Evolutionary conservation across 1,284 basidiomycete genomes (phyloP).

Genomic region (Rhodotorula mucilaginosa): DNA sequence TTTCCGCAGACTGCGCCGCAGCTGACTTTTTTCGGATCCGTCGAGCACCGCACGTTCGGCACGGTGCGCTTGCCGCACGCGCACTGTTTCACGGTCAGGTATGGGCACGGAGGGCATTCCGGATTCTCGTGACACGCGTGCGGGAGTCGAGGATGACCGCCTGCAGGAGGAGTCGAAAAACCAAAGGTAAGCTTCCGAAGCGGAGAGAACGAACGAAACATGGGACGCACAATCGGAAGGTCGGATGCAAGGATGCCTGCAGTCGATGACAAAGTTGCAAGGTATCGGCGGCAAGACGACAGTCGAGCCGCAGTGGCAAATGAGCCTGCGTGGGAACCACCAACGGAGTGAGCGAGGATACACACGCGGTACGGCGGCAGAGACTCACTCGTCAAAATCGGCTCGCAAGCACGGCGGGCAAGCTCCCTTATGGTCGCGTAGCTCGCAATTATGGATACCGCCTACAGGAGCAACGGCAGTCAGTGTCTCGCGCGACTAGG

Average conservation of each 20-base stretch:
- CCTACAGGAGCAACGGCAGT: not conserved
- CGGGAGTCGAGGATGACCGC: conserved; percentile 68
- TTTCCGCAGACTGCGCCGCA: conserved; percentile 79
- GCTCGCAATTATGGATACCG: conserved; percentile 57
- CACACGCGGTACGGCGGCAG: not conserved
- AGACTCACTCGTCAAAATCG: conserved; percentile 75
- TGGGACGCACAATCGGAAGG: conserved; percentile 60
- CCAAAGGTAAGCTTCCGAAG: not conserved
- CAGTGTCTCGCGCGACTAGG: not conserved
- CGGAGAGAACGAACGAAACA: not conserved
- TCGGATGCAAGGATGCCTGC: conserved; percentile 72
- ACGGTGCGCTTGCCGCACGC: conserved; percentile 81
- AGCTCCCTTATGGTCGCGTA: conserved; percentile 66
- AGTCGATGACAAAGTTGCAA: conserved; percentile 73
- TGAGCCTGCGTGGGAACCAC: conserved; percentile 54
- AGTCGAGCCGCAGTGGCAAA: conserved; percentile 72
- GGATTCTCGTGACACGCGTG: conserved; percentile 74
- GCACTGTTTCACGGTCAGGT: conserved; percentile 71
- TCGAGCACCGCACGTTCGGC: conserved; percentile 65
- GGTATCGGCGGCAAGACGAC: conserved; percentile 67
- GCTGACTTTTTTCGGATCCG: conserved; percentile 65
- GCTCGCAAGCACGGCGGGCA: conserved; percentile 80
- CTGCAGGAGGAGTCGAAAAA: not conserved
- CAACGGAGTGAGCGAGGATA: not conserved
- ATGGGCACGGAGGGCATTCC: conserved; percentile 77